Percentiles rank a stretch among this genome's conserved stretches.
These are phyloP conservation scores for Halophytophthora polymorphica DNA, from an alignment of 352 stramenopile species.

Conservation along the genomic window DNA sequence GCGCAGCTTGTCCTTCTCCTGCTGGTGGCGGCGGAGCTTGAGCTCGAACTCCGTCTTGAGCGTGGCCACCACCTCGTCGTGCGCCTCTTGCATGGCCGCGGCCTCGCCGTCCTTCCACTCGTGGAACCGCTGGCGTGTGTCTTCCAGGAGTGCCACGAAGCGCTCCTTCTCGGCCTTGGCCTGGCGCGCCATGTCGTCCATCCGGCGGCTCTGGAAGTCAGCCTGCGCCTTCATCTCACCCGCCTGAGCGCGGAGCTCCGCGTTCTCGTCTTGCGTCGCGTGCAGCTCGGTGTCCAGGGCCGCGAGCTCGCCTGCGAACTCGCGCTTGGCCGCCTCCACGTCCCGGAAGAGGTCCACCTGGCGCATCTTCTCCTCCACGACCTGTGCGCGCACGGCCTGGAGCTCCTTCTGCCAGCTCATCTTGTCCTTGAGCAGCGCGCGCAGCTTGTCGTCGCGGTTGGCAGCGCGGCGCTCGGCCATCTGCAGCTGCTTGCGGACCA, in stretches of 20 bases:
- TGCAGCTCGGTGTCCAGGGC: slow-evolving; percentile 27
- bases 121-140: slow-evolving; percentile 54
- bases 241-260: slow-evolving; percentile 29
- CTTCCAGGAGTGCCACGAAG: slow-evolving; percentile 45
- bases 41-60: slow-evolving; percentile 64
- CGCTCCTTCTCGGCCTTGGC: slow-evolving; percentile 57
- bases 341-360: slow-evolving; percentile 62
- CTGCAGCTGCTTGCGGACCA: slow-evolving; percentile 61
- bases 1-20: slow-evolving; percentile 72
- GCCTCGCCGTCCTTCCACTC: slow-evolving; percentile 67
- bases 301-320: slow-evolving; percentile 37
- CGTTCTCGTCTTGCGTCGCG: slow-evolving; percentile 43
- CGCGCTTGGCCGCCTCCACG: slow-evolving; percentile 47
- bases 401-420: slow-evolving; percentile 66
- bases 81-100: slow-evolving; percentile 24
- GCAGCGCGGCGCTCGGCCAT: slow-evolving; percentile 47
- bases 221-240: slow-evolving; percentile 43
- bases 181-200: slow-evolving; percentile 48
- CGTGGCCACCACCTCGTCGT: slow-evolving; percentile 46
- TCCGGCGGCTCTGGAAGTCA: slow-evolving; percentile 35
- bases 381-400: slow-evolving; percentile 50
- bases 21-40: slow-evolving; percentile 60
- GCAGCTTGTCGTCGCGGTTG: slow-evolving; percentile 65
- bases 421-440: slow-evolving; percentile 61
- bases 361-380: slow-evolving; percentile 71